Conservation (phyloP, 169 alveolate species). For the Plasmodium blacklocki region DNA sequence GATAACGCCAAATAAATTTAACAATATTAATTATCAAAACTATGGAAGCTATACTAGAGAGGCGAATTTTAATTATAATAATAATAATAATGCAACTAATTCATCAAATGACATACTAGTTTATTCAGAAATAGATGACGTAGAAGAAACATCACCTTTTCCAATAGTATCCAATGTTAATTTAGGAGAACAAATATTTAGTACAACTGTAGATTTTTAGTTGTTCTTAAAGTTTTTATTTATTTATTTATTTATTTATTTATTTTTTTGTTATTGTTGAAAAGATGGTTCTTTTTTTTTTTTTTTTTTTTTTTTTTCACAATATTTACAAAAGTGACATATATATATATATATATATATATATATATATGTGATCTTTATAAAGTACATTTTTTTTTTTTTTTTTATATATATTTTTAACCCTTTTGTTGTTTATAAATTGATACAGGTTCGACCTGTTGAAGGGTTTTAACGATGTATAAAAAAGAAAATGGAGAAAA, state of each 20-base stretch:
- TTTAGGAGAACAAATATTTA: conserved; percentile 71
- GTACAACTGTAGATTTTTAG: conserved; percentile 69
- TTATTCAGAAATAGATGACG: conserved; percentile 57
- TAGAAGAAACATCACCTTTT: conserved; percentile 69
- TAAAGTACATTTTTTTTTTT: neutral
- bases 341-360: conserved; percentile 11
- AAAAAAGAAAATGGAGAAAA: too few relatives aligned
- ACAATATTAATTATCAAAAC: neutral
- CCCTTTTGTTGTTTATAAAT: too few relatives aligned
- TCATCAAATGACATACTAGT: conserved; percentile 18
- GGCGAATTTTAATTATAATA: conserved; percentile 3
- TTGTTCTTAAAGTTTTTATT: neutral
- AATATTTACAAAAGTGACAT: neutral
- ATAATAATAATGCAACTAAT: conserved; percentile 25
- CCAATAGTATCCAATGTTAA: conserved; percentile 53
- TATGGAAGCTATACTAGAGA: conserved; percentile 9
- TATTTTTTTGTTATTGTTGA: neutral
- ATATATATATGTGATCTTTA: neutral
- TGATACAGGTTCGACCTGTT: too few relatives aligned
- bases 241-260: conserved; percentile 2
- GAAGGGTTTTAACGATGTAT: too few relatives aligned
- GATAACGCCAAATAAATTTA: neutral
- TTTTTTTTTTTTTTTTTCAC: neutral
- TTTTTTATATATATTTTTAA: neutral
- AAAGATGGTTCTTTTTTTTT: neutral